These are phyloP conservation scores for Xeromyces bisporus DNA, from an alignment of 495 filamentous ascomycete species.

Conservation along the genomic window DNA sequence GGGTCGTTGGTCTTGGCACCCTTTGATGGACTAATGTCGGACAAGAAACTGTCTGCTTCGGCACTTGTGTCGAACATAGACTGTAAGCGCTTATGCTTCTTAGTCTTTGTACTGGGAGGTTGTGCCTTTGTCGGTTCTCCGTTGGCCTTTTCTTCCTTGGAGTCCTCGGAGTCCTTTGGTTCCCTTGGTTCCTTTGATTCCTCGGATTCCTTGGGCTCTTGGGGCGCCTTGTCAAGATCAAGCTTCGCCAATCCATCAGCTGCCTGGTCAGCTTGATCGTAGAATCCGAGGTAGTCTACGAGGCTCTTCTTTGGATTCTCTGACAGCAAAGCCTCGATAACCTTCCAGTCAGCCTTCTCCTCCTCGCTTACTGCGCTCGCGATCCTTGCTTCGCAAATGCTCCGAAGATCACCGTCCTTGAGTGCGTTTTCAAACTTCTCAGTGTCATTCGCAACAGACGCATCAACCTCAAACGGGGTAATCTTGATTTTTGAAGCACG, in stretches of 20 bases:
- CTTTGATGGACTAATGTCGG: slow-evolving; percentile 58
- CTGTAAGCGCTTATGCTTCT: slow-evolving; percentile 48
- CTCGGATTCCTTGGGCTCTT: too few relatives aligned
- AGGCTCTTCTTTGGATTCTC: slow-evolving; percentile 65
- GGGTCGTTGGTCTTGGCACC: slow-evolving; percentile 71
- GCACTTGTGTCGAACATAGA: slow-evolving; percentile 68
- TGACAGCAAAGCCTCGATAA: slow-evolving; percentile 75
- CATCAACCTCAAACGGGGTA: slow-evolving; percentile 74
- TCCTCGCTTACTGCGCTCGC: slow-evolving; percentile 59
- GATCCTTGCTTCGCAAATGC: slow-evolving; percentile 68
- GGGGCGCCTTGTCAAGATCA: slow-evolving; percentile 22
- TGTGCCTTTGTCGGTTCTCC: slow-evolving; percentile 30
- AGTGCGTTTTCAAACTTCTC: slow-evolving; percentile 75
- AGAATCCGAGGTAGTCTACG: slow-evolving; percentile 75
- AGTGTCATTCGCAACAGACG: slow-evolving; percentile 64
- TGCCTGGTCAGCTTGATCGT: slow-evolving; percentile 36
- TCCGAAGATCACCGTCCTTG: slow-evolving; percentile 54
- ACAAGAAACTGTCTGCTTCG: slow-evolving; percentile 66
- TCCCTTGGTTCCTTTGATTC: too few relatives aligned
- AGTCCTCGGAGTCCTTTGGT: too few relatives aligned
- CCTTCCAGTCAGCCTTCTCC: slow-evolving; percentile 89
- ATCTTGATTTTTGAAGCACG: slow-evolving; percentile 67
- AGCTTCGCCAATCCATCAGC: slow-evolving; percentile 31
- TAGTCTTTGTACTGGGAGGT: slow-evolving; percentile 23
- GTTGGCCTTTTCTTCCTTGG: slow-evolving; percentile 32